These are phyloP conservation scores for Chenopodium album DNA, from an alignment of 148 eudicot species.

Conservation along the genomic window DNA sequence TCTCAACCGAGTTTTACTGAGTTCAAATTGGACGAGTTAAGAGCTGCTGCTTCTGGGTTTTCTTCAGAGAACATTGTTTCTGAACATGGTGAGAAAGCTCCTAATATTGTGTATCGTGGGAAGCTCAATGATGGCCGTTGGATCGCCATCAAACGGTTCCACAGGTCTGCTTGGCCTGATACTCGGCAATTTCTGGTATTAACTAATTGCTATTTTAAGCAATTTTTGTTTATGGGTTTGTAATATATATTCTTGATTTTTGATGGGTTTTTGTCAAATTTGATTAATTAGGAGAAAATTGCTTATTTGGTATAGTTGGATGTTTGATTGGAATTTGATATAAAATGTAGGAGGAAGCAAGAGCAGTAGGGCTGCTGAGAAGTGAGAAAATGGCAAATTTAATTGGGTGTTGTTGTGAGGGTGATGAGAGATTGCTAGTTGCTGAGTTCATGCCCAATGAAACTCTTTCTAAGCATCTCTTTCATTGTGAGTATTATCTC, in stretches of 20 bases:
- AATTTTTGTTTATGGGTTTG: neutral
- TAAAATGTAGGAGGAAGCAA: constrained; percentile 71
- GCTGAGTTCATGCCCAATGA: constrained; percentile 92
- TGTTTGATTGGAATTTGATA: constrained; percentile 20
- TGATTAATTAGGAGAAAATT: constrained; percentile 2
- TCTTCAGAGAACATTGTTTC: constrained; percentile 69
- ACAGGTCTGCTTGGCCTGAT: constrained; percentile 91
- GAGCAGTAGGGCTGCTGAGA: constrained; percentile 69
- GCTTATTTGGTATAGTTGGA: constrained; percentile 3
- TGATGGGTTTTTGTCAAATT: neutral
- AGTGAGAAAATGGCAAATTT: constrained; percentile 77
- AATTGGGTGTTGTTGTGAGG: constrained; percentile 79
- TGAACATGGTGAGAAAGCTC: constrained; percentile 87
- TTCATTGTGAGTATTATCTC: constrained; percentile 55
- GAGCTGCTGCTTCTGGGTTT: constrained; percentile 64
- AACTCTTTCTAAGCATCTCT: constrained; percentile 82
- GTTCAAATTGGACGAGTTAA: constrained; percentile 67
- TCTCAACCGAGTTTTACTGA: constrained; percentile 56
- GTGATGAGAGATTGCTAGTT: constrained; percentile 77
- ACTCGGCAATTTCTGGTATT: constrained; percentile 68
- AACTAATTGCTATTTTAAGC: neutral
- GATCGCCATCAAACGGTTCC: constrained; percentile 79
- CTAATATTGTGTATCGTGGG: constrained; percentile 79
- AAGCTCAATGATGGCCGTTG: constrained; percentile 57
- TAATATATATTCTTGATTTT: neutral